Base-by-base conservation (phyloP, 2,329 filamentous ascomycete genomes). In the Pleoardoris graminearum region DNA sequence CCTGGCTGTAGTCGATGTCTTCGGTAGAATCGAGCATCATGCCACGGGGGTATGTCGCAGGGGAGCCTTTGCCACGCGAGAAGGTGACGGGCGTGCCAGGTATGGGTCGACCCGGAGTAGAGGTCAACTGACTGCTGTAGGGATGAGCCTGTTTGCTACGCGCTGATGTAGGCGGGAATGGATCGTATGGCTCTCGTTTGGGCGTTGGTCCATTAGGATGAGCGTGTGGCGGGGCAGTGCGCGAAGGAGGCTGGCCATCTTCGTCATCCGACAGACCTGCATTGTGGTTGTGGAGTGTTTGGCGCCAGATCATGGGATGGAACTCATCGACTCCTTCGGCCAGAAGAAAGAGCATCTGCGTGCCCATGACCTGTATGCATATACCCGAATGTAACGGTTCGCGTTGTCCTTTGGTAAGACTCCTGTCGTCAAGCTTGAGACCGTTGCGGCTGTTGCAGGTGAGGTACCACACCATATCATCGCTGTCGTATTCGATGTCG, bases 341-440 rank as follows among this genome's bases (percentile, higher is more conserved):
- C n/a, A 96, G 84, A 42, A 97, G 90, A 74, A 99, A 99, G 80
- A 97, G 93, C 94, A 99, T 99, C 77, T 99, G 93, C 1, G 94
- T 89, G 48, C 90, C 90, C 63, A 88, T 89, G 67, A 97, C 90
- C 68, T 96, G 91, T 52, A 99, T 87, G 37, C 97, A 90, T 70
- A 93, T 87, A 52, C 94, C 94, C 65, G 92, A 96, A 36, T 85
- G 84, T 22, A 99, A 81, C 25, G 84, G 77, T 29, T 85, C 82
- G 30, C 84, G 81, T 33, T 82, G 77, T 11, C 88, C 87, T 46
- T 86, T 81, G 65, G 88, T 89, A 50, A 95, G 76, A 17, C 83
- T 78, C 45, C 77, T 76, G 55, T 90, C 90, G 71, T 99, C 90
- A 19, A 97, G 80, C 66, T 90, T 90, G 41, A 96, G 83, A 23